phyloP scores from a whole-genome alignment of 1,139 yeast species.

The Yamadazyma dendronema region DNA sequence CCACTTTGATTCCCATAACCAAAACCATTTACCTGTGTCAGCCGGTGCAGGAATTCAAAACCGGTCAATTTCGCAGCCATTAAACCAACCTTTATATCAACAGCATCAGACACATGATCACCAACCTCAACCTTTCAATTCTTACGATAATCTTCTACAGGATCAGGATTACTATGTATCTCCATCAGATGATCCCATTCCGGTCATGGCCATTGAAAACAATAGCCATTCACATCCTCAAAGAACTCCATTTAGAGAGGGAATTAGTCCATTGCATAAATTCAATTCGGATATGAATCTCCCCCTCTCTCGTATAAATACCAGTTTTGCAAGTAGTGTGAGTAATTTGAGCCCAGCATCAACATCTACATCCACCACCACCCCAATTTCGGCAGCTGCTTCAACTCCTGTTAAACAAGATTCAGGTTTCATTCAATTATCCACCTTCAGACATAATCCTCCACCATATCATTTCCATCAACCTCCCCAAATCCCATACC shows the following conservation, averaged over 20 bases:
- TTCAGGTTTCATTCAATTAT: conserved; percentile 16
- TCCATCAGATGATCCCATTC: background rate
- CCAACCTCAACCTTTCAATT: conserved; percentile 3
- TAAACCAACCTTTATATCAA: no score
- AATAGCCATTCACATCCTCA: background rate
- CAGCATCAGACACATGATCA: no score
- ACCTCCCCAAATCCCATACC: background rate
- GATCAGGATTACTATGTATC: conserved; percentile 6
- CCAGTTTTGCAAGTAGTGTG: background rate
- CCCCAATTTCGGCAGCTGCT: conserved; percentile 9
- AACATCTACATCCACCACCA: conserved; percentile 12
- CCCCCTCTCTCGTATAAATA: conserved; percentile 6
- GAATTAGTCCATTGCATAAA: conserved; percentile 6
- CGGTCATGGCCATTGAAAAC: background rate
- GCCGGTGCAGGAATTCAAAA: no score
- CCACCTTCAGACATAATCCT: conserved; percentile 17
- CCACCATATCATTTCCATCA: conserved; percentile 6
- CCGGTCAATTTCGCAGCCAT: conserved; percentile 2
- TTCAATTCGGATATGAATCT: conserved; percentile 8
- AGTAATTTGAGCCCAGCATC: conserved; percentile 3
- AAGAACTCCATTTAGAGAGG: conserved; percentile 1
- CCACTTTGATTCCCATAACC: conserved; percentile 10
- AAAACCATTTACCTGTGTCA: conserved; percentile 6
- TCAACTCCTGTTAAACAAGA: conserved; percentile 11
- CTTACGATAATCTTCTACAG: conserved; percentile 8